Base-by-base conservation (phyloP, 768 basidiomycete genomes). In the Candolleomyces efflorescens region DNA sequence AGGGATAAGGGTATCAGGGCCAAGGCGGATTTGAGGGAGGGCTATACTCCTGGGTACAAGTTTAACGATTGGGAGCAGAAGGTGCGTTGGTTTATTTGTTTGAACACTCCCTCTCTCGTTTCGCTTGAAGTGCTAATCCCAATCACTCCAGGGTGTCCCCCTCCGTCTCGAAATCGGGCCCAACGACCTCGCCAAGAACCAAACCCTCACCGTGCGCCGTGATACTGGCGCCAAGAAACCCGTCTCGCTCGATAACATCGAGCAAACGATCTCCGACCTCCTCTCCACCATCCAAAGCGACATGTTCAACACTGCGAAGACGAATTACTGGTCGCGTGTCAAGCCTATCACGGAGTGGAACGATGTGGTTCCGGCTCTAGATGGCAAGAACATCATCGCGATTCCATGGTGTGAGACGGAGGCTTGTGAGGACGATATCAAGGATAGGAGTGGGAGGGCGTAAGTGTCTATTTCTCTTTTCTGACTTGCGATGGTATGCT, bases 31-130 rank as follows among this genome's bases (percentile, higher is more conserved):
- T 76, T 94, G 60, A 78, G 96, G 59, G 97, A 98, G 3, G 94
- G 91, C 7, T 97, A 98, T 73, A 98, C 96, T 27, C 97, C 97
- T 9, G 97, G 97, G 27, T 98, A 89, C 78, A 99, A 99, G 76
- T 99, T 97, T 79, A 97, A 98, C 69, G 93, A 98, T 67, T 98
- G 96, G 94, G 97, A 99, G 77, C 89, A 98, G 74, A 92, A 96
- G 85, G 93, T 90, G 60, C 48, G 73, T 59, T 32, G 2, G 32
- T 27, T 11, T 32, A 7, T 32, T 32, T 11, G 32, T 32, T 32
- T n/a, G n/a, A n/a, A n/a, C n/a, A n/a, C n/a, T 32, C 5, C 32
- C 17, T 24, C 37, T 61, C 15, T 59, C 39, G 48, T 43, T 10
- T n/a, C 39, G 41, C 20, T 46, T 38, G n/a, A n/a, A n/a, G n/a